Evolutionary conservation across 2,329 filamentous ascomycete species (phyloP), one percentile per base, ranked within the genome.

Genomic region (Aspergillus tanneri): DNA sequence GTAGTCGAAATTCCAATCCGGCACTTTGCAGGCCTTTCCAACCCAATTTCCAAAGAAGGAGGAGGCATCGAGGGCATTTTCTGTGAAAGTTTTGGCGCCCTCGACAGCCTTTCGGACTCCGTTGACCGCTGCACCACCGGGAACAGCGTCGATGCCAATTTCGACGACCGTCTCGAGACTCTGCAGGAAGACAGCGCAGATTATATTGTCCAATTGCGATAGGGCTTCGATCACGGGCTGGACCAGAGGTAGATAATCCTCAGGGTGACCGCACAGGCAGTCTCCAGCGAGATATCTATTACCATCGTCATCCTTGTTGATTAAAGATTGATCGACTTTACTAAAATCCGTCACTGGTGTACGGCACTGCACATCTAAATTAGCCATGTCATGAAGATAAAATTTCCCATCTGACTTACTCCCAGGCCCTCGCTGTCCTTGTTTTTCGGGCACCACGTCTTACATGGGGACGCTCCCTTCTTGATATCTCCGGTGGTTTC

Each of bases 181-280:
- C 23, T 19, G 12, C 22, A 40, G 22, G 37, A 40, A 40, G 10
- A 40, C 37, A 12, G 22, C 37, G 37, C 37, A 40, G 37, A 40
- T 24, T 14, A 40, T 40, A 14, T 40, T 27, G 37, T 40, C 37
- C 37, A 40, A 19, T 9, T 14, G n/a, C 22, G 37, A 40, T 16
- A 40, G 37, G n/a, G 10, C 22, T 6, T 40, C 21, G 2, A 40
- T 12, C 22, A 40, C 37, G 5, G 37, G 37, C 37, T 40, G 21
- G 8, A 40, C 22, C 11, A 40, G 37, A 27, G 37, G 37, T 4
- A 40, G 37, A 19, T 40, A 40, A 14, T 40, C 25, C 16, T 40
- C 12, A 22, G 37, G 37, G 5, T 27, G n/a, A 9, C 25, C 37
- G 37, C 37, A 40, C 11, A 40, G 5, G 18, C 37, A 40, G 9